These are phyloP conservation scores for Myrica gale DNA, from an alignment of 306 rosid genomes.

Conservation along the genomic window DNA sequence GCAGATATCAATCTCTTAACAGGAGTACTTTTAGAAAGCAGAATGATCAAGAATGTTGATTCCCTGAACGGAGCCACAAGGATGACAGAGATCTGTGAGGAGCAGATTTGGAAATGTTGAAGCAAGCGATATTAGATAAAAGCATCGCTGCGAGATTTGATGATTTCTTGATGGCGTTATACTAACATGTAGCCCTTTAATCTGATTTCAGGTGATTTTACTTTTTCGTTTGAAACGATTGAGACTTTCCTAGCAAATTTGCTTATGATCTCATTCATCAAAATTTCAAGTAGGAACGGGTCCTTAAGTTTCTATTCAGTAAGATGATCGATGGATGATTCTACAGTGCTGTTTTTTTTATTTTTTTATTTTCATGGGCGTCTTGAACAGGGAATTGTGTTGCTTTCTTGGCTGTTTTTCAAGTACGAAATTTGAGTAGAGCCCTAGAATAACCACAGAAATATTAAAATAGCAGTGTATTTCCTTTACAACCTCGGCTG, in stretches of 20 bases:
- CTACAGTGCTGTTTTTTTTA: background rate
- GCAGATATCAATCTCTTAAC: background rate
- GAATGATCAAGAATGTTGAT: slow-evolving; percentile 9
- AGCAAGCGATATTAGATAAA: background rate
- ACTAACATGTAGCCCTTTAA: slow-evolving; percentile 11
- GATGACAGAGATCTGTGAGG: background rate
- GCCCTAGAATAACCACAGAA: background rate
- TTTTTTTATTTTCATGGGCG: too few species aligned
- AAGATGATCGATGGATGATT: background rate
- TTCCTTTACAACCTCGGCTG: background rate
- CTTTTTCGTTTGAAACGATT: background rate
- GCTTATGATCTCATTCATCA: background rate
- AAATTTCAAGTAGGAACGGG: background rate
- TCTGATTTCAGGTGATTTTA: background rate
- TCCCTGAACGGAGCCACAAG: background rate
- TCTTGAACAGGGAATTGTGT: too few species aligned
- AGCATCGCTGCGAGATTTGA: background rate
- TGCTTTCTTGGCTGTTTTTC: too few species aligned
- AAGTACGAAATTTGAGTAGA: background rate
- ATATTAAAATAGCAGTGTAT: background rate
- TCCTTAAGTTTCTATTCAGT: background rate
- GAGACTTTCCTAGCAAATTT: background rate
- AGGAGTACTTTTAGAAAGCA: background rate
- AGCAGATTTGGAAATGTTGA: slow-evolving; percentile 7
- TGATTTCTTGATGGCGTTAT: background rate